Percentiles rank a stretch among this genome's conserved stretches.
Evolutionary conservation across 1,284 basidiomycete species (phyloP).

Genomic region (Pulchroboletus neoregius): DNA sequence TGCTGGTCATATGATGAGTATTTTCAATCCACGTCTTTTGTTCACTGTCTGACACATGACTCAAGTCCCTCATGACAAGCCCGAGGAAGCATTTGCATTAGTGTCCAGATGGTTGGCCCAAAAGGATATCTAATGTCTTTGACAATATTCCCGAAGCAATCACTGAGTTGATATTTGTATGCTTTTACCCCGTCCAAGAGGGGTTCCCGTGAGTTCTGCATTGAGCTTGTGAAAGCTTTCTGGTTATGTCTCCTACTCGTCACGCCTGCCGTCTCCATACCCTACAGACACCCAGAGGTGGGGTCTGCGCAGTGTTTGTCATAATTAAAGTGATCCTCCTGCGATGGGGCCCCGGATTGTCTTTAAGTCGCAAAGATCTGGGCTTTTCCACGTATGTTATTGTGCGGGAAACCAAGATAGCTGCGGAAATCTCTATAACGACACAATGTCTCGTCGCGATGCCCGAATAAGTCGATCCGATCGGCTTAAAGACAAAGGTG

Average conservation of each 20-base stretch:
- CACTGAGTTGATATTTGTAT: not conserved
- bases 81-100: constrained; percentile 53
- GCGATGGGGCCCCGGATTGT: not conserved
- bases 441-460: not conserved
- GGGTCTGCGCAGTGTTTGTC: not conserved
- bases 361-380: not conserved
- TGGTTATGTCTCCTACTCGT: not conserved
- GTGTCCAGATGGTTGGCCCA: constrained; percentile 56
- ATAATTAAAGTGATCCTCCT: not conserved
- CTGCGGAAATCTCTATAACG: constrained; percentile 2
- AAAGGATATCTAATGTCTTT: constrained; percentile 35
- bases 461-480: not conserved
- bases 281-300: not conserved
- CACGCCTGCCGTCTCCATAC: not conserved
- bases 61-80: constrained; percentile 67
- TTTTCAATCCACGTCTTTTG: constrained; percentile 13
- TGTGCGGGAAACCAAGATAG: not conserved
- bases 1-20: constrained; percentile 72
- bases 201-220: not conserved
- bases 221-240: not conserved
- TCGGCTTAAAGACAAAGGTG: constrained; percentile 1
- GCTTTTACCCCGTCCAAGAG: too few species aligned
- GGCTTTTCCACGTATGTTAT: not conserved
- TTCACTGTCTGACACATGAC: constrained; percentile 14
- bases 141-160: not conserved